These are phyloP conservation scores for Fistulina hepatica DNA, from an alignment of 1,284 basidiomycete genomes.

Conservation along the genomic window DNA sequence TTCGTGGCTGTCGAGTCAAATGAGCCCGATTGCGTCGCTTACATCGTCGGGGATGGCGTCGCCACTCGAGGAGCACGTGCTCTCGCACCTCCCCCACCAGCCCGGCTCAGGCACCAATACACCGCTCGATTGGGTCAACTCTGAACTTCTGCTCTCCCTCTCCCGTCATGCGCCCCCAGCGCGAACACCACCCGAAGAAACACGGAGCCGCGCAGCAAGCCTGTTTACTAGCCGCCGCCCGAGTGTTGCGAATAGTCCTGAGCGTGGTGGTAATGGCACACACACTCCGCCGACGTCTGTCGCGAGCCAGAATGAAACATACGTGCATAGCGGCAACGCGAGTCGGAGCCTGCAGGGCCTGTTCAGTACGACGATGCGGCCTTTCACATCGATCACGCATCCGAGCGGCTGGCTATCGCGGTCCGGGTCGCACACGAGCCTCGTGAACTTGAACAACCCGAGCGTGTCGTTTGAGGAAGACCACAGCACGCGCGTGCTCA, in stretches of 20 bases:
- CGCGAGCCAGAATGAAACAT: slow-evolving; percentile 30
- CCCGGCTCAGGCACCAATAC: slow-evolving; percentile 32
- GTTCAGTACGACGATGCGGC: slow-evolving; percentile 54
- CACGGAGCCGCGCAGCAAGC: slow-evolving; percentile 21
- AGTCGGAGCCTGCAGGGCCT: slow-evolving; percentile 41
- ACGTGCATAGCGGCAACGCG: slow-evolving; percentile 40
- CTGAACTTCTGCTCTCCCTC: slow-evolving; percentile 65
- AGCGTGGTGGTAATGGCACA: slow-evolving; percentile 20
- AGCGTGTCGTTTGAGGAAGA: slow-evolving; percentile 9
- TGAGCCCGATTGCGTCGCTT: slow-evolving; percentile 24
- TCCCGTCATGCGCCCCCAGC: slow-evolving; percentile 24
- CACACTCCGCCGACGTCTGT: slow-evolving; percentile 13
- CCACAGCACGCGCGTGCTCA: slow-evolving; percentile 12
- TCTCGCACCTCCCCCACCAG: slow-evolving; percentile 34
- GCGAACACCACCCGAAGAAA: neutral
- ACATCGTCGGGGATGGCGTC: slow-evolving; percentile 24
- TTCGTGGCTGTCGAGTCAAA: slow-evolving; percentile 41
- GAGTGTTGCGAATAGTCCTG: slow-evolving; percentile 41
- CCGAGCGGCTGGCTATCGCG: slow-evolving; percentile 29
- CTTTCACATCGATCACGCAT: slow-evolving; percentile 34
- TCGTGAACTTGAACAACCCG: slow-evolving; percentile 16
- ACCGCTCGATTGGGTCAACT: slow-evolving; percentile 71
- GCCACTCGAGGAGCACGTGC: slow-evolving; percentile 26
- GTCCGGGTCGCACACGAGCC: slow-evolving; percentile 25
- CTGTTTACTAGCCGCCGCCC: slow-evolving; percentile 32